These are phyloP conservation scores for Verbascum thapsus DNA, from an alignment of 257 asterid species.

Conservation along the genomic window DNA sequence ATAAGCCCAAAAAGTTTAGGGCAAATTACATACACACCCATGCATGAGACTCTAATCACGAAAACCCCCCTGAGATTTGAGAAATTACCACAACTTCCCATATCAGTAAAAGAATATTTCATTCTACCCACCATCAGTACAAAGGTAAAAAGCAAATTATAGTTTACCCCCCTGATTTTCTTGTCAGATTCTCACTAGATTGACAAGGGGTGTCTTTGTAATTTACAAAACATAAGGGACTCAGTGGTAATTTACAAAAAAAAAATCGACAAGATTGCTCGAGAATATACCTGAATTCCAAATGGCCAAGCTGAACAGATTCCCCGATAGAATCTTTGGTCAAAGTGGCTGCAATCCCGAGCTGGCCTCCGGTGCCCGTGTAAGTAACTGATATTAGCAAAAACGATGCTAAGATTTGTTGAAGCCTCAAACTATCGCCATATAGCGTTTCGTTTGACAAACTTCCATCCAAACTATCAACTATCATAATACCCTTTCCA, in stretches of 20 bases:
- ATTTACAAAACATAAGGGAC: too few relatives aligned
- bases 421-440: slow-evolving; percentile 89
- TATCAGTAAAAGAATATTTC: too few relatives aligned
- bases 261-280: not conserved
- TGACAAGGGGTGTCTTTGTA: too few relatives aligned
- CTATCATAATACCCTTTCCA: slow-evolving; percentile 65
- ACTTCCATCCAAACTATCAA: slow-evolving; percentile 53
- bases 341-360: slow-evolving; percentile 57
- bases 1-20: not conserved
- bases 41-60: too few relatives aligned
- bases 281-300: slow-evolving; percentile 70
- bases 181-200: too few relatives aligned
- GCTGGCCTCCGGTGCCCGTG: slow-evolving; percentile 76
- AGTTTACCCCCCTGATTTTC: too few relatives aligned
- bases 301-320: slow-evolving; percentile 80
- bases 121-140: too few relatives aligned
- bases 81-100: too few relatives aligned
- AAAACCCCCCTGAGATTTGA: too few relatives aligned
- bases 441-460: slow-evolving; percentile 60
- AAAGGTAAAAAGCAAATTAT: too few relatives aligned
- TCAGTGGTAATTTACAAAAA: too few relatives aligned
- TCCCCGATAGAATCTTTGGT: slow-evolving; percentile 66
- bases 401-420: slow-evolving; percentile 82
- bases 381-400: slow-evolving; percentile 55
- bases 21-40: too few relatives aligned